A percentile compares a stretch with the other conserved stretches of the same genome.
These are phyloP conservation scores for Fusarium hostae DNA, from an alignment of 2,329 filamentous ascomycete species.

Conservation along the genomic window DNA sequence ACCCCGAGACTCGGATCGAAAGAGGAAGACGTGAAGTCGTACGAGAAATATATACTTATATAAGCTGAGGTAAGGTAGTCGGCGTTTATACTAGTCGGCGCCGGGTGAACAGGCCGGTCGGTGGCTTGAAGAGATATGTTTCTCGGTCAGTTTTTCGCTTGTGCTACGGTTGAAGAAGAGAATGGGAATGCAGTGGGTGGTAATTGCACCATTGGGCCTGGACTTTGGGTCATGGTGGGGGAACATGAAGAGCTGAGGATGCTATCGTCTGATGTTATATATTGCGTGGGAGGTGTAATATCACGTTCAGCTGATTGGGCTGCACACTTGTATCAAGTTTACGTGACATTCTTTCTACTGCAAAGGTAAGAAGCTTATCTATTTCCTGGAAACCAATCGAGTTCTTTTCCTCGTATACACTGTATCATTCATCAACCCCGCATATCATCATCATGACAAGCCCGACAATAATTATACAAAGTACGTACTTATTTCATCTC, in stretches of 20 bases:
- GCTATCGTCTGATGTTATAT: not conserved
- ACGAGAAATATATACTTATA: slow-evolving; percentile 20
- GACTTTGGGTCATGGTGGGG: slow-evolving; percentile 18
- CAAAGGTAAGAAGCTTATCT: not conserved
- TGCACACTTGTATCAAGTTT: not conserved
- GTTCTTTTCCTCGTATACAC: not conserved
- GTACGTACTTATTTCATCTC: not conserved
- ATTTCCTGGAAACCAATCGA: not conserved
- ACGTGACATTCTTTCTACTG: not conserved
- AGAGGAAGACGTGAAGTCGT: slow-evolving; percentile 32
- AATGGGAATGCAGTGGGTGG: not conserved
- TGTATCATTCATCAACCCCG: slow-evolving; percentile 15
- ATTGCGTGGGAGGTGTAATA: not conserved
- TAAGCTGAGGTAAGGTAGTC: not conserved
- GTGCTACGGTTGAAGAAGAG: not conserved
- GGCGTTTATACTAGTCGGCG: slow-evolving; percentile 5
- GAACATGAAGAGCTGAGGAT: not conserved
- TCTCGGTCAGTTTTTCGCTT: slow-evolving; percentile 8
- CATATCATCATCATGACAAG: slow-evolving; percentile 3
- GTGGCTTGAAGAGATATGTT: not conserved
- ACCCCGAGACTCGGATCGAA: slow-evolving; percentile 10
- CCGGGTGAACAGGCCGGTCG: slow-evolving; percentile 16
- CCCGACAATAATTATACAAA: not conserved
- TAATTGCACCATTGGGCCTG: slow-evolving; percentile 20
- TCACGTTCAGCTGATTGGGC: not conserved